Evolutionary conservation across 306 rosid genomes (phyloP).

Genomic region (Prunus padus): DNA sequence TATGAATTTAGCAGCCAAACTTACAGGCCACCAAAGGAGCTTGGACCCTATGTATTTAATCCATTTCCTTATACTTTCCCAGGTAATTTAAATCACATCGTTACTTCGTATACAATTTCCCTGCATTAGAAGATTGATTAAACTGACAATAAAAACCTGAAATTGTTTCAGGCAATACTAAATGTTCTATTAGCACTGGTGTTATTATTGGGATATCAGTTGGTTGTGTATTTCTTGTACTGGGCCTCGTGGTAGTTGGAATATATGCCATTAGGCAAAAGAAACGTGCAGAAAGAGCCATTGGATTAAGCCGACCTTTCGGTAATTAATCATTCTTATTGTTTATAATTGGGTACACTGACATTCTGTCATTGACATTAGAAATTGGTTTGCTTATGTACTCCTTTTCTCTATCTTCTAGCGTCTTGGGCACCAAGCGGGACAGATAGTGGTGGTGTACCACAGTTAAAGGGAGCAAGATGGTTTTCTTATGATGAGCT

Average conservation of each 20-base stretch:
- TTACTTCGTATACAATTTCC: conserved; percentile 4
- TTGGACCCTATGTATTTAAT: conserved; percentile 77
- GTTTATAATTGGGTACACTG: not conserved
- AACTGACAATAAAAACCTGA: conserved; percentile 28
- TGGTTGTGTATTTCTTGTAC: conserved; percentile 54
- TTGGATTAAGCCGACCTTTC: conserved; percentile 78
- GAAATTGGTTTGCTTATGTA: conserved; percentile 14
- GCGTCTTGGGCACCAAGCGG: conserved; percentile 97
- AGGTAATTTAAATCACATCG: conserved; percentile 46
- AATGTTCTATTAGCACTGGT: conserved; percentile 48
- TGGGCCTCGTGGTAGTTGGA: conserved; percentile 64
- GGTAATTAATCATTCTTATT: conserved; percentile 45
- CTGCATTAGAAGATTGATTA: not conserved
- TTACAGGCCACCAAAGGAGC: conserved; percentile 67
- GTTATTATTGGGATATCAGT: conserved; percentile 51
- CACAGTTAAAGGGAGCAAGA: conserved; percentile 96
- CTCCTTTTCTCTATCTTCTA: conserved; percentile 30
- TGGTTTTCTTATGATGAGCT: conserved; percentile 98
- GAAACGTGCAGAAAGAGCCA: conserved; percentile 93
- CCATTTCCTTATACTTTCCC: conserved; percentile 66
- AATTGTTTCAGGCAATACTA: conserved; percentile 37
- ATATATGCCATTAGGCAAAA: conserved; percentile 75
- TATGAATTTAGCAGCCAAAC: conserved; percentile 76
- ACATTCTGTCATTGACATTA: conserved; percentile 13
- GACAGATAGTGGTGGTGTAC: conserved; percentile 88